Base-by-base conservation (phyloP, 495 filamentous ascomycete species). In the Aspergillus conjunctus region DNA sequence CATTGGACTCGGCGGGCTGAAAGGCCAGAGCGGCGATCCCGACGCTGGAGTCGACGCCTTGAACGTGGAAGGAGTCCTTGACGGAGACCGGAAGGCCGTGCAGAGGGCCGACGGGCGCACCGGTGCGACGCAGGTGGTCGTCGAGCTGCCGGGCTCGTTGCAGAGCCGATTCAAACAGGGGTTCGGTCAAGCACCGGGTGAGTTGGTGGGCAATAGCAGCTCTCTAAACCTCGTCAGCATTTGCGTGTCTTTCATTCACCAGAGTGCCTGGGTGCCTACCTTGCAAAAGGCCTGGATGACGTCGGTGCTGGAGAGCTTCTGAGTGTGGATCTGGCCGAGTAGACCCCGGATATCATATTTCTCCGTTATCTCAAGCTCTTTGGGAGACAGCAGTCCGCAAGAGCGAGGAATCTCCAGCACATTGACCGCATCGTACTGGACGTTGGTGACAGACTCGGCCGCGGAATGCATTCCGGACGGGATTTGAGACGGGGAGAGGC, bases 81-180 rank as follows among this genome's bases (percentile, higher is more conserved):
- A 89, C 62, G 8, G 77, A 80, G 18, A 91, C 76, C 3, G 88
- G 88, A 0, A 92, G 79, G 10, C 88, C 88, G 63, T 91, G 87
- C 0, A 92, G 73, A 0, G 85, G 83, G 2, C 88, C 88, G 32
- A 85, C 49, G 0, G 78, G 73, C 30, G 71, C 74, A 9, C 81
- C 79, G 21, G 79, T 82, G 34, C 71, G 68, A 7, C 68, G 61
- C 46, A 85, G 71, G 60, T 82, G 79, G 20, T 71, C 72, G 64
- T 91, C 89, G 14, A 90, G 79, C 32, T 77, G 70, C 7, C 70
- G 71, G n/a, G 87, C 88, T 14, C 82, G 77, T 21, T 73, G 69
- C 9, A 90, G 67, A 3, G 88, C 89, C 11, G 77, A 67, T 26
- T 82, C 77, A 62, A 90, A 89, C 54, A 88, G 81, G 37, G 86